Base-by-base conservation (phyloP, 2,329 filamentous ascomycete genomes). In the Aspergillus novoparasiticus region DNA sequence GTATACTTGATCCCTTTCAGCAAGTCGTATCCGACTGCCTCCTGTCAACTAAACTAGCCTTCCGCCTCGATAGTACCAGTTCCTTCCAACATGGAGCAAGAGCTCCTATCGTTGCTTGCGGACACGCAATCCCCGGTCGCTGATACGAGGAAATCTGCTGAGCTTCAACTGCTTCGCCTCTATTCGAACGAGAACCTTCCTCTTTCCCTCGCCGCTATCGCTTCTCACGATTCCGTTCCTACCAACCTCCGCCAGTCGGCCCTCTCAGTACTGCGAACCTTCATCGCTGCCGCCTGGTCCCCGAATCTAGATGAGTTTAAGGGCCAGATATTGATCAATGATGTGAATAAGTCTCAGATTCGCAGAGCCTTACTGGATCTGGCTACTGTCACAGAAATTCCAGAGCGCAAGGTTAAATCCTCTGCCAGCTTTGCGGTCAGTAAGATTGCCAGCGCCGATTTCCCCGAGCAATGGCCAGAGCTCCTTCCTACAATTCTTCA, bases 401-500 rank as follows among this genome's bases (percentile, higher is more conserved):
- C 86, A 41, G 92, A 97, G 74, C 87, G 93, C 70, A 97, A 92
- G 80, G 89, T 97, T 75, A 95, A 95, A 82, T 87, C 89, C 61
- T 89, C 91, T n/a, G 92, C 94, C 58, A 96, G 93, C 83, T 92
- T 89, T 69, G 88, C 90, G 6, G 92, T 97, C 66, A 94, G 93
- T 82, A 98, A 97, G 81, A 96, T 99, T 70, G 95, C 95, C 61
- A 90, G 89, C 67, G 87, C 90, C 73, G 95, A 99, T 81, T 98
- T 96, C 75, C 95, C 95, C 59, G 93, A 97, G 64, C 87, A 94
- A 72, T 99, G 95, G 95, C 93, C 94, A n/a, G 87, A 87, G 68
- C 87, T 99, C 50, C 87, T 99, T 34, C 92, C 93, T 26, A 87
- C 88, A 39, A 84, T 98, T 48, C 86, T 99, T 65, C 86, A 87